A percentile compares a stretch with the other conserved stretches of the same genome.
These are phyloP conservation scores for Silybum marianum DNA, from an alignment of 129 eudicot genomes.

Conservation along the genomic window DNA sequence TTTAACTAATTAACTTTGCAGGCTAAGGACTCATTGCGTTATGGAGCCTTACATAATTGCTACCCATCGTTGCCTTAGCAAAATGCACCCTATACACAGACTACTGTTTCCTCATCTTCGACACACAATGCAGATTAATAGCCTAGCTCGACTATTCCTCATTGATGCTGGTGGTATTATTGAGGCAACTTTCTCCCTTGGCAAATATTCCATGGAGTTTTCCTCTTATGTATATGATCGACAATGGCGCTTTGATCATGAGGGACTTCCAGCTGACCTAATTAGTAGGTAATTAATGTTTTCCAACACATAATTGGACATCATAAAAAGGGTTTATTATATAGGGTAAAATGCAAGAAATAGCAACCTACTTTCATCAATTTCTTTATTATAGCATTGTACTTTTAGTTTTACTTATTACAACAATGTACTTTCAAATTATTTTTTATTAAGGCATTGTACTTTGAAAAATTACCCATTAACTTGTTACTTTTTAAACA, in stretches of 20 bases:
- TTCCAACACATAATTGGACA: neutral
- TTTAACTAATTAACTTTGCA: too few relatives aligned
- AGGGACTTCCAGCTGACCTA: slow-evolving; percentile 64
- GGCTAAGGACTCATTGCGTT: too few relatives aligned
- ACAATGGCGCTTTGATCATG: slow-evolving; percentile 63
- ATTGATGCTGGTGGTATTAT: slow-evolving; percentile 64
- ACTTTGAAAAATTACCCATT: too few relatives aligned
- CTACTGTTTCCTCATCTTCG: slow-evolving; percentile 44
- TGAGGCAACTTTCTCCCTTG: slow-evolving; percentile 49
- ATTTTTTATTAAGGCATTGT: too few relatives aligned
- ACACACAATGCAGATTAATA: slow-evolving; percentile 78
- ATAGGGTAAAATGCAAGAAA: too few relatives aligned
- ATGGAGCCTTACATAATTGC: slow-evolving; percentile 45
- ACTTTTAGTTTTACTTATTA: too few relatives aligned
- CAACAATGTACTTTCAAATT: too few relatives aligned
- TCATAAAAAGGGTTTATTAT: too few relatives aligned
- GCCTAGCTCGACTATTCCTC: slow-evolving; percentile 59
- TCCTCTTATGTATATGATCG: slow-evolving; percentile 60
- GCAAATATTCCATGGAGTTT: slow-evolving; percentile 60
- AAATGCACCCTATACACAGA: slow-evolving; percentile 68
- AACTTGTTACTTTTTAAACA: too few relatives aligned
- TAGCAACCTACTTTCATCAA: too few relatives aligned
- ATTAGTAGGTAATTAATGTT: slow-evolving; percentile 52
- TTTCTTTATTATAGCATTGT: too few relatives aligned
- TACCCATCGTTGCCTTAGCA: slow-evolving; percentile 58